Base-by-base conservation (phyloP, 2,329 filamentous ascomycete species). In the Apiospora rasikravindrae region DNA sequence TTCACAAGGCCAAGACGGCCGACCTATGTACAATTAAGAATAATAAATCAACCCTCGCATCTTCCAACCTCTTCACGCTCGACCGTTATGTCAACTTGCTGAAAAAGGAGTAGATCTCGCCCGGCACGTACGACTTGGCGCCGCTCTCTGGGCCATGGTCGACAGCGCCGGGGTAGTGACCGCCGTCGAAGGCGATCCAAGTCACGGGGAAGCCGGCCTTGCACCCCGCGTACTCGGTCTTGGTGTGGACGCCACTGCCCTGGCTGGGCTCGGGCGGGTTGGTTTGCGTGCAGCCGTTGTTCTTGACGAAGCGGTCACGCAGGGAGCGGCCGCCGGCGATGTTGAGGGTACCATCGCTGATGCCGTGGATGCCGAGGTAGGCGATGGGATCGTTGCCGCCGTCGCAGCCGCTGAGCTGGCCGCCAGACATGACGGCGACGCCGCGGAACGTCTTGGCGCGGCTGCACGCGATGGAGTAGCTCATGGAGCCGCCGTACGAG, bases 291-390 rank as follows among this genome's bases (percentile, higher is more conserved):
- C 82, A 84, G 13, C 81, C 80, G 69, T 84, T 84, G 70, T 83
- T 82, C 67, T 71, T 73, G 24, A 82, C 79, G 72, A 84, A 84
- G 49, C 76, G 77, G 70, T 84, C 81, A 7, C 81, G 79, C 72
- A 84, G 76, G 71, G 75, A 68, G 11, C 79, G 72, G 40, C 82
- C 82, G 37, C 24, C 51, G 69, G 29, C 53, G 40, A 45, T 67
- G 37, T 42, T 29, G 49, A 70, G 69, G 33, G 69, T 70, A 33
- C 69, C 69, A 42, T 70, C 69, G 69, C 49, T 64, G 51, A 70
- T 47, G 69, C 69, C 69, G 69, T 70, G 69, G 37, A 70, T 70
- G 53, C 69, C 69, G 11, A 70, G 49, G 40, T 70, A 70, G 22
- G 69, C 69, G 42, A 70, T 64, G 49, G 69, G 69, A 24, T 70